These are phyloP conservation scores for Talaromyces albobiverticillius DNA, from an alignment of 2,329 filamentous ascomycete species.

Conservation along the genomic window DNA sequence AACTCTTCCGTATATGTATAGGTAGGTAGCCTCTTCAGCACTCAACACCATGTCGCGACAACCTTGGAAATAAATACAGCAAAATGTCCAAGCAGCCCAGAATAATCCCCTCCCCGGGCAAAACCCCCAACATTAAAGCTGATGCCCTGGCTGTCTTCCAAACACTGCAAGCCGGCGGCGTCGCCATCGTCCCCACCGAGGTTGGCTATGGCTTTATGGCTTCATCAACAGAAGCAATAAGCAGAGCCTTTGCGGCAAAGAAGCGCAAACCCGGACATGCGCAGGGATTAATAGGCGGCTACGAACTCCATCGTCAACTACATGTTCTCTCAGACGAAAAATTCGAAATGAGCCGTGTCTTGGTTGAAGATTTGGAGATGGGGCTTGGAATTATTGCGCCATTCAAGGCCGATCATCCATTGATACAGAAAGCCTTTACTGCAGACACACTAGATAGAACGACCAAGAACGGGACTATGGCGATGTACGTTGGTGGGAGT, in stretches of 20 bases:
- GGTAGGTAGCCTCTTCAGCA: no score
- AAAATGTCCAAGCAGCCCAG: not conserved
- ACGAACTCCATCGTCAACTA: constrained; percentile 22
- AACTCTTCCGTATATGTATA: no score
- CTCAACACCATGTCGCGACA: no score
- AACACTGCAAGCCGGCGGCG: constrained; percentile 21
- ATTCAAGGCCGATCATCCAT: constrained; percentile 22
- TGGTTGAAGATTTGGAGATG: constrained; percentile 24
- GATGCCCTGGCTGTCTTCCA: constrained; percentile 23
- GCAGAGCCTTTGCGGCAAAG: constrained; percentile 21
- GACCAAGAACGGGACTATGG: constrained; percentile 22
- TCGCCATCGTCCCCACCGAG: constrained; percentile 25
- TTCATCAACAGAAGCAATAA: constrained; percentile 18
- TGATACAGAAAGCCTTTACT: constrained; percentile 19
- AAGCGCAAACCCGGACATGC: constrained; percentile 22
- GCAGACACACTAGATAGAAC: constrained; percentile 16
- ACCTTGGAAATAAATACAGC: not conserved
- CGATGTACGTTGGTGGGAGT: constrained; percentile 28
- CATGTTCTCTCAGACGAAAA: constrained; percentile 20
- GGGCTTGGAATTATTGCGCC: constrained; percentile 26
- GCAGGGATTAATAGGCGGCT: constrained; percentile 28
- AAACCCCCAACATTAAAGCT: constrained; percentile 9
- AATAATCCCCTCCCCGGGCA: not conserved
- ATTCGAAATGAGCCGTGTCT: constrained; percentile 19
- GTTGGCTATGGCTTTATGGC: constrained; percentile 28